phyloP scores from a whole-genome alignment of 192 early-diverging fungal genomes.

The Coemansia sp. region DNA sequence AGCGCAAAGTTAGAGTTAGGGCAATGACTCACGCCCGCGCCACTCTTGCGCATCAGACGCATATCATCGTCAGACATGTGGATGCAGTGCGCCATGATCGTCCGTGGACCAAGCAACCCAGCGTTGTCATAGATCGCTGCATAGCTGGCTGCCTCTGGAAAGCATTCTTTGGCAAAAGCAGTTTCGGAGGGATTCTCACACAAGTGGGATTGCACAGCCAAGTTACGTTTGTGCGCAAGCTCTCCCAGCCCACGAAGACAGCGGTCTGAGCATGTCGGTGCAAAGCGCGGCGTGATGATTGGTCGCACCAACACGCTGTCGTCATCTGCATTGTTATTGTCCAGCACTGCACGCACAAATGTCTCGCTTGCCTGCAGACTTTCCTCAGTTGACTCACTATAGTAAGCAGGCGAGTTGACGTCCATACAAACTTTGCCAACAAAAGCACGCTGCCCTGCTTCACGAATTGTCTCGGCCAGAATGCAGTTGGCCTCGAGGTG shows the following conservation, averaged over 20 bases:
- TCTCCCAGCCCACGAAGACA: conserved; percentile 69
- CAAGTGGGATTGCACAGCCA: conserved; percentile 92
- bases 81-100: conserved; percentile 93
- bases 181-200: conserved; percentile 83
- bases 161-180: conserved; percentile 68
- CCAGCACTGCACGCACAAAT: conserved; percentile 63
- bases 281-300: conserved; percentile 92
- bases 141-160: conserved; percentile 71
- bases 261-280: conserved; percentile 71
- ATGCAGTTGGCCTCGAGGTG: conserved; percentile 72
- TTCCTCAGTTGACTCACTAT: conserved; percentile 68
- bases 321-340: conserved; percentile 9
- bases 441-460: conserved; percentile 86
- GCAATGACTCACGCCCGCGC: conserved; percentile 86
- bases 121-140: conserved; percentile 73
- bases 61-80: conserved; percentile 78
- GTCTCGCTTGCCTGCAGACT: conserved; percentile 66
- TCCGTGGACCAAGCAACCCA: conserved; percentile 68
- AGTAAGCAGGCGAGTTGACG: conserved; percentile 74
- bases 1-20: conserved; percentile 89
- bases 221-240: conserved; percentile 66
- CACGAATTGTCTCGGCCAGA: conserved; percentile 71
- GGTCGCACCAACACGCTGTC: conserved; percentile 60
- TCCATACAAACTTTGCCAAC: conserved; percentile 99
- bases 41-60: conserved; percentile 59